Conservation (phyloP, 78 protist genomes). For the Guillardia theta region DNA sequence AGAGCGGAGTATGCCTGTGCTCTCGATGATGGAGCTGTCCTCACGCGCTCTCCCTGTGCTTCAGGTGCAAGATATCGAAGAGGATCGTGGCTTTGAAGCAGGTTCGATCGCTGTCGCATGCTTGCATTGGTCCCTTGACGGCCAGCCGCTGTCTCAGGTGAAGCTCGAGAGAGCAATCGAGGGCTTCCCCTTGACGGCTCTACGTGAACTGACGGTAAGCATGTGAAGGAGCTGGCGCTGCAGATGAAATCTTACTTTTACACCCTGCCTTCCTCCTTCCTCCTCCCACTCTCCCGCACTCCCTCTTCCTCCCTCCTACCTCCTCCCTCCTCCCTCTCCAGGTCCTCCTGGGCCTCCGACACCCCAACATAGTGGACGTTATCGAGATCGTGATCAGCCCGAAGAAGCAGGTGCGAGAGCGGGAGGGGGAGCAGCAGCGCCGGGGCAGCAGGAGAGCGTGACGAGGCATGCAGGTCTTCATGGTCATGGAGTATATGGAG, state of each 20-base stretch:
- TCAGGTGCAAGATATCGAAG: neutral
- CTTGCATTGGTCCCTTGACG: neutral
- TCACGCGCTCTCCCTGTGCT: no score
- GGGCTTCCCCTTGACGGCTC: constrained; percentile 55
- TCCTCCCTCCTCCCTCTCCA: neutral
- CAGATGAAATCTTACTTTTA: no score
- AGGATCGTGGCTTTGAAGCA: constrained; percentile 49
- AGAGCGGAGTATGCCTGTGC: no score
- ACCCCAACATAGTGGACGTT: constrained; percentile 40
- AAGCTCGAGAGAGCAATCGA: neutral
- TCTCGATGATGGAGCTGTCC: no score
- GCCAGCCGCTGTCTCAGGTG: no score
- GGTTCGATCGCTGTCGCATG: neutral
- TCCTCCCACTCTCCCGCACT: neutral
- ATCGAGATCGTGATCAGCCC: neutral
- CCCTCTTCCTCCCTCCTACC: neutral
- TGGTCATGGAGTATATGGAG: constrained; percentile 68
- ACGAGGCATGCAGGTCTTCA: no score
- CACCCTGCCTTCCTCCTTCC: neutral
- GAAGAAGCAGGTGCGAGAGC: neutral
- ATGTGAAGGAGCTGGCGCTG: no score
- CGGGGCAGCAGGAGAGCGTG: no score
- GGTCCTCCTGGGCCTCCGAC: constrained; percentile 17
- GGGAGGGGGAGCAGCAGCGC: no score
- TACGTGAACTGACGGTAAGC: constrained; percentile 49